Conservation (phyloP, 1,284 basidiomycete species). For the Vanrija humicola region DNA sequence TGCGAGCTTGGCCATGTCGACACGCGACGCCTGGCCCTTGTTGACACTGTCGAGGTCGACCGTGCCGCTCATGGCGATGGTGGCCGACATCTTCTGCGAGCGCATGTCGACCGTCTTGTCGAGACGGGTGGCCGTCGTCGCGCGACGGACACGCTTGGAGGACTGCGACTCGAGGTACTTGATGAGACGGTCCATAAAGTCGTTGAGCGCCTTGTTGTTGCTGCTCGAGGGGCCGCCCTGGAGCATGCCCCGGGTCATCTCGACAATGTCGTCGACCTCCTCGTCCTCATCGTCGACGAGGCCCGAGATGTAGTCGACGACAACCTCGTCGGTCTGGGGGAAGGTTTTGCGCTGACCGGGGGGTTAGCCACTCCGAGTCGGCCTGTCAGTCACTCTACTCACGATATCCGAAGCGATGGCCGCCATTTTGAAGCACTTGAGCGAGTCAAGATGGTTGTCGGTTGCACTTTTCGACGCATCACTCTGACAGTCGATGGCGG, state of each 20-base stretch:
- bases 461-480: neutral
- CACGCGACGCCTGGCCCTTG: slow-evolving; percentile 89
- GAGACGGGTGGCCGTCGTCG: slow-evolving; percentile 60
- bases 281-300: slow-evolving; percentile 89
- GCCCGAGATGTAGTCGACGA: slow-evolving; percentile 88
- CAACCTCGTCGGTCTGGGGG: slow-evolving; percentile 85
- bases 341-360: slow-evolving; percentile 58
- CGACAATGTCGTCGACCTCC: slow-evolving; percentile 75
- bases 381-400: neutral
- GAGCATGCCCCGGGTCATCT: slow-evolving; percentile 71
- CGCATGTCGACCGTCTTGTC: slow-evolving; percentile 96
- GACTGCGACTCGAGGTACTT: slow-evolving; percentile 64
- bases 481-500: neutral
- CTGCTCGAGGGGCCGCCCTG: slow-evolving; percentile 39
- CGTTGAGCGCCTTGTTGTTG: slow-evolving; percentile 43
- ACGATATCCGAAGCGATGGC: slow-evolving; percentile 28
- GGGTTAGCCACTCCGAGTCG: neutral
- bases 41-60: slow-evolving; percentile 92
- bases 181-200: slow-evolving; percentile 57
- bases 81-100: slow-evolving; percentile 69
- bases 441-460: neutral
- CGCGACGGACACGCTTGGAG: slow-evolving; percentile 54
- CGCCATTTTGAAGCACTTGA: slow-evolving; percentile 18
- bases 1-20: slow-evolving; percentile 96
- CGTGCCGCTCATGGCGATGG: slow-evolving; percentile 76